These are phyloP conservation scores for Trichothecium sympodiale DNA, from an alignment of 2,329 filamentous ascomycete genomes.

Conservation along the genomic window DNA sequence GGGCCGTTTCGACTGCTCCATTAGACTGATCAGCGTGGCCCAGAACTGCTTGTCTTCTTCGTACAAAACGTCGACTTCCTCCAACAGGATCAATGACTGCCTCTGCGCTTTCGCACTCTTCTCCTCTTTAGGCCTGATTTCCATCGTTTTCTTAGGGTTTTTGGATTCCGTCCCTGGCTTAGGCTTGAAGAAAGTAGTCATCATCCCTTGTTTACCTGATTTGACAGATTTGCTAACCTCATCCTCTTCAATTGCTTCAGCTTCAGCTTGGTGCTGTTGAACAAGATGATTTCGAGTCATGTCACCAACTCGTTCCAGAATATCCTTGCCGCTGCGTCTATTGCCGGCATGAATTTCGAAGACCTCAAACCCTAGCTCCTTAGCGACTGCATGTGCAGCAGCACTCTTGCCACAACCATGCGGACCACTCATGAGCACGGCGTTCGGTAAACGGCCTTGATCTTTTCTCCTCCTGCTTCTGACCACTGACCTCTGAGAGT, in stretches of 20 bases:
- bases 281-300: slow-evolving; percentile 96
- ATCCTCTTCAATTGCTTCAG: slow-evolving; percentile 15
- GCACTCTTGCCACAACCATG: slow-evolving; percentile 90
- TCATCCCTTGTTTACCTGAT: slow-evolving; percentile 63
- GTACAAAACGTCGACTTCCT: slow-evolving; percentile 89
- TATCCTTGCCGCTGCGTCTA: slow-evolving; percentile 77
- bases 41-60: slow-evolving; percentile 96
- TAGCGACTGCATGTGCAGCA: slow-evolving; percentile 81
- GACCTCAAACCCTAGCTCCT: slow-evolving; percentile 83
- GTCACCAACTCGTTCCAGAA: slow-evolving; percentile 85
- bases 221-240: slow-evolving; percentile 40
- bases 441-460: slow-evolving; percentile 50
- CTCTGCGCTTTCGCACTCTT: slow-evolving; percentile 52
- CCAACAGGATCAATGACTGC: slow-evolving; percentile 86
- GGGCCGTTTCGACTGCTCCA: slow-evolving; percentile 76
- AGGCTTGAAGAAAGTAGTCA: slow-evolving; percentile 70
- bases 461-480: slow-evolving; percentile 33
- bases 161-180: slow-evolving; percentile 23
- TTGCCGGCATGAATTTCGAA: slow-evolving; percentile 88
- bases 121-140: slow-evolving; percentile 16
- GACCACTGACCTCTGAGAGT: slow-evolving; percentile 43
- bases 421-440: slow-evolving; percentile 80
- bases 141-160: slow-evolving; percentile 10
- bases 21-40: slow-evolving; percentile 67
- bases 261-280: slow-evolving; percentile 29